A percentile compares a stretch with the other conserved stretches of the same genome.
phyloP scores from a whole-genome alignment of 164 flowering plant species.

The Vitis cinerea region DNA sequence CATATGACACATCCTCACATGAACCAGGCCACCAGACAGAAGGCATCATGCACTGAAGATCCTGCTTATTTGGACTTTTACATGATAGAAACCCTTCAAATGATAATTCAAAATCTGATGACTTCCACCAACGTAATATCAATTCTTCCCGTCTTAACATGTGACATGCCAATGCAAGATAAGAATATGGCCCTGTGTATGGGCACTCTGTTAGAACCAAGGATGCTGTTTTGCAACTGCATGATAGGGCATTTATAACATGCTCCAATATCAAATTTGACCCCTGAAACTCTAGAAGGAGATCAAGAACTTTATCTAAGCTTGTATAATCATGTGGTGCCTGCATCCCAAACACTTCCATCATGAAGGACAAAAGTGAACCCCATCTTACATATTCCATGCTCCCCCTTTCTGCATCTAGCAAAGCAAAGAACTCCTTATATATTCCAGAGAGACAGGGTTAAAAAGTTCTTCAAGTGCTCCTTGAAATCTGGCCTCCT shows the following conservation, averaged over 20 bases:
- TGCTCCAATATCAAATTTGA: too few relatives aligned
- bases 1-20: constrained; percentile 63
- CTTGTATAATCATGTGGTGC: too few relatives aligned
- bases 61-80: constrained; percentile 77
- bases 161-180: constrained; percentile 83
- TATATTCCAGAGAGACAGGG: too few relatives aligned
- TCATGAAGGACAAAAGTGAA: too few relatives aligned
- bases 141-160: constrained; percentile 69
- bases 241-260: constrained; percentile 48
- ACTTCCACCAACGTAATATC: constrained; percentile 82
- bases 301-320: too few relatives aligned
- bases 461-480: constrained; percentile 35
- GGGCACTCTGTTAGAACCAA: constrained; percentile 79
- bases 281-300: too few relatives aligned
- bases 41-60: constrained; percentile 79
- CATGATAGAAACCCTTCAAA: constrained; percentile 84
- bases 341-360: too few relatives aligned
- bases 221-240: constrained; percentile 68
- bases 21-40: constrained; percentile 96
- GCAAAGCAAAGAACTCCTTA: too few relatives aligned
- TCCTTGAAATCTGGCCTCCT: constrained; percentile 27
- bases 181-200: constrained; percentile 78
- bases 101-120: constrained; percentile 68
- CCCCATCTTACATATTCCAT: too few relatives aligned
- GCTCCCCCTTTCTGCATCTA: too few relatives aligned